phyloP scores from a whole-genome alignment of 129 eudicot genomes.

The Smallanthus sonchifolius region DNA sequence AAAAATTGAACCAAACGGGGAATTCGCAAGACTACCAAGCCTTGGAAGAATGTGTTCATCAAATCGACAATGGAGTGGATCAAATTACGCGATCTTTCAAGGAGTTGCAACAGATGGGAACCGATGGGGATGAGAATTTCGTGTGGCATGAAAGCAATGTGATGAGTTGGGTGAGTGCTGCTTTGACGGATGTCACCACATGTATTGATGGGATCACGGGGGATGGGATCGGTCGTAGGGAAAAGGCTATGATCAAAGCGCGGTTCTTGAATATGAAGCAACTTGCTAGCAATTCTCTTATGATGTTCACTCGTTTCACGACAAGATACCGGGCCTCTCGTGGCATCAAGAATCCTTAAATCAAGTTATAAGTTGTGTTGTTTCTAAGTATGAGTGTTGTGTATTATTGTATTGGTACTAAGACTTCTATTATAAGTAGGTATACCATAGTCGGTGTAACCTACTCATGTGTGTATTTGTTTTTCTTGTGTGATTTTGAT shows the following conservation, averaged over 20 bases:
- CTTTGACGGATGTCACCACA: conserved; percentile 44
- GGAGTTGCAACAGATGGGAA: conserved; percentile 38
- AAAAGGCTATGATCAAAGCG: conserved; percentile 40
- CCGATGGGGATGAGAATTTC: conserved; percentile 22
- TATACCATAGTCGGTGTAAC: not conserved
- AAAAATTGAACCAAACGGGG: conserved; percentile 21
- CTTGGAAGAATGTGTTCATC: conserved; percentile 43
- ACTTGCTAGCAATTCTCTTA: conserved; percentile 43
- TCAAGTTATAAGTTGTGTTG: not conserved
- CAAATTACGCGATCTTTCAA: conserved; percentile 47
- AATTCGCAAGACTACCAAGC: conserved; percentile 32
- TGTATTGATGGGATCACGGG: conserved; percentile 56
- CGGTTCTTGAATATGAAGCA: conserved; percentile 36
- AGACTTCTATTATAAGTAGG: not conserved
- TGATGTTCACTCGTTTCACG: conserved; percentile 42
- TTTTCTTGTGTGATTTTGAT: conserved; percentile 4
- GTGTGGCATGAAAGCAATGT: conserved; percentile 23
- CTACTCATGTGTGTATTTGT: conserved; percentile 4
- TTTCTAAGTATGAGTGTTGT: conserved; percentile 18
- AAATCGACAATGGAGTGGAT: conserved; percentile 49
- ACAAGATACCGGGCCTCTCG: conserved; percentile 38
- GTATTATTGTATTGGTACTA: conserved; percentile 23
- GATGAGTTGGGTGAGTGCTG: conserved; percentile 65
- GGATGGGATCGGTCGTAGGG: conserved; percentile 34
- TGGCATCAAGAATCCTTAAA: conserved; percentile 23